phyloP scores from a whole-genome alignment of 2,329 filamentous ascomycete genomes.

The Colletotrichum godetiae region DNA sequence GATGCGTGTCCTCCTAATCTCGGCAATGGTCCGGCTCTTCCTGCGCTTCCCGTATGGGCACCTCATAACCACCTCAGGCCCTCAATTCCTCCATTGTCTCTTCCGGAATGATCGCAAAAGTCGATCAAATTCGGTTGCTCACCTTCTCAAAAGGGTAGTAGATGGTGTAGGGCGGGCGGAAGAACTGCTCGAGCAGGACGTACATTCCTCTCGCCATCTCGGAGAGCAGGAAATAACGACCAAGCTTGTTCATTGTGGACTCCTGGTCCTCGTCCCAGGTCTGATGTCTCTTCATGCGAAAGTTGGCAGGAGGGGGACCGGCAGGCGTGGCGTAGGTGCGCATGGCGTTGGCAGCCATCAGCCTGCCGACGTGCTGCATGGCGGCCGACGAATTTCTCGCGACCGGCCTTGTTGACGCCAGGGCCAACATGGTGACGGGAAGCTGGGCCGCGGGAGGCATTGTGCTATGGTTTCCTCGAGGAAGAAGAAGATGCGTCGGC shows the following conservation, averaged over 20 bases:
- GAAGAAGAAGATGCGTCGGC: conserved; percentile 21
- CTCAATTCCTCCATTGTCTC: background rate
- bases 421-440: conserved; percentile 34
- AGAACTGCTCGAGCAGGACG: conserved; percentile 96
- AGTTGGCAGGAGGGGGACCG: conserved; percentile 82
- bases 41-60: background rate
- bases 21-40: background rate
- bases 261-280: conserved; percentile 86
- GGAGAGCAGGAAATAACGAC: conserved; percentile 93
- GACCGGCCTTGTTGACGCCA: conserved; percentile 31
- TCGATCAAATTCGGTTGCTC: conserved; percentile 38
- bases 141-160: conserved; percentile 98
- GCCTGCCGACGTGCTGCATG: conserved; percentile 20
- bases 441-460: conserved; percentile 36
- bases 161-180: conserved; percentile 97
- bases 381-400: conserved; percentile 25
- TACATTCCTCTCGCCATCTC: conserved; percentile 99
- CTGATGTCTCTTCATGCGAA: conserved; percentile 79
- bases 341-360: conserved; percentile 34
- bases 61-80: background rate
- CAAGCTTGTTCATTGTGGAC: conserved; percentile 82
- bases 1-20: background rate
- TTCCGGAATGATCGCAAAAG: background rate
- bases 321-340: conserved; percentile 73
- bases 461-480: conserved; percentile 20